A percentile compares a stretch with the other conserved stretches of the same genome.
Evolutionary conservation across 169 alveolate species (phyloP).

Genomic region (Eimeria sp.): DNA sequence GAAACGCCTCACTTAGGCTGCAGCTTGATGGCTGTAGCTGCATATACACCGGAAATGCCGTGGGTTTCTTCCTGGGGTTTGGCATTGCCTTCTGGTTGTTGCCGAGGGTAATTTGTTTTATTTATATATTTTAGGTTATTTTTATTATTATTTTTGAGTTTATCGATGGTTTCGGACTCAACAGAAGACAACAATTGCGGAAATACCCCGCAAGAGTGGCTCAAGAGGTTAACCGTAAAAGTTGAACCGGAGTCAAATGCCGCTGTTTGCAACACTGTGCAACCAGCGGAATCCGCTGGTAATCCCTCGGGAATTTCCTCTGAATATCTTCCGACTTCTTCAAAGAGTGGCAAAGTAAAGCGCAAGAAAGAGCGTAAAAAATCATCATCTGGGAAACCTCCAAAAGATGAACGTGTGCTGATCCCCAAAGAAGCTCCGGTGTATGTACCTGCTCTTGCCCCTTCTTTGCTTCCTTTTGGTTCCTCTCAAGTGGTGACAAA

Average conservation of each 20-base stretch:
- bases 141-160: background rate
- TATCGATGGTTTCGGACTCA: background rate
- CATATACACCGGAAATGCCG: background rate
- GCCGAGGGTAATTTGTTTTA: background rate
- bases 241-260: background rate
- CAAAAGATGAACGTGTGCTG: conserved; percentile 22
- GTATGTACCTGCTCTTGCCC: conserved; percentile 15
- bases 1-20: too few species aligned
- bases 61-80: background rate
- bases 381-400: background rate
- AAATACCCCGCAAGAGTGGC: conserved; percentile 30
- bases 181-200: background rate
- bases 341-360: background rate
- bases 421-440: background rate
- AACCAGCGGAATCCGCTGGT: too few species aligned
- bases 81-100: background rate
- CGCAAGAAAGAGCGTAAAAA: background rate
- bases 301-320: too few species aligned
- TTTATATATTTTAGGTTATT: background rate
- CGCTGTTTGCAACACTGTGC: too few species aligned
- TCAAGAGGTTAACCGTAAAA: conserved; percentile 4
- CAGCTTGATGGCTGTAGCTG: background rate
- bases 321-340: too few species aligned
- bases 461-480: conserved; percentile 24
- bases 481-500: background rate